These are phyloP conservation scores for Pholiota adiposa DNA, from an alignment of 1,284 basidiomycete species.

Conservation along the genomic window DNA sequence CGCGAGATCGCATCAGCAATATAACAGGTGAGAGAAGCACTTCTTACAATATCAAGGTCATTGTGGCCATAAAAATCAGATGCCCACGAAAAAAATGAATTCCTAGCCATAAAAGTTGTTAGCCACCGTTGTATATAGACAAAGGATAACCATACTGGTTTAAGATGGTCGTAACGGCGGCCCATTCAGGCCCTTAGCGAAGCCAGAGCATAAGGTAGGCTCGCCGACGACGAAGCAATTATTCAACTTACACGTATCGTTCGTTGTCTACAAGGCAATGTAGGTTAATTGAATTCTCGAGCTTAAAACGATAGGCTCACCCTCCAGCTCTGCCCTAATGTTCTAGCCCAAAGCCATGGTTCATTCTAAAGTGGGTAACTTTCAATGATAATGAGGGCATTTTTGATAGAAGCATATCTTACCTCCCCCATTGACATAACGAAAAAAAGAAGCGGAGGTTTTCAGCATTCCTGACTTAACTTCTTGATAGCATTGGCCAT, in stretches of 20 bases:
- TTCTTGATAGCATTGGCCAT: slow-evolving; percentile 58
- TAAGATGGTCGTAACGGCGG: slow-evolving; percentile 35
- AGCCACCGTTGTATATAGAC: not conserved
- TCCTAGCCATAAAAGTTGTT: slow-evolving; percentile 31
- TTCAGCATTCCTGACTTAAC: slow-evolving; percentile 45
- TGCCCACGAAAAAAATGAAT: slow-evolving; percentile 53
- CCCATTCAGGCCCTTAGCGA: slow-evolving; percentile 33
- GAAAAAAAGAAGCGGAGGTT: slow-evolving; percentile 52
- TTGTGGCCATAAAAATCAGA: slow-evolving; percentile 66
- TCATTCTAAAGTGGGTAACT: slow-evolving; percentile 43
- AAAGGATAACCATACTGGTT: slow-evolving; percentile 29
- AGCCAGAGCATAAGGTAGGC: not conserved
- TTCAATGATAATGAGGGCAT: not conserved
- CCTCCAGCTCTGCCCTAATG: slow-evolving; percentile 62
- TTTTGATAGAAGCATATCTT: slow-evolving; percentile 29
- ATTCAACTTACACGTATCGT: slow-evolving; percentile 49
- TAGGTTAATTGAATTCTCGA: not conserved
- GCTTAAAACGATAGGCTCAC: slow-evolving; percentile 39
- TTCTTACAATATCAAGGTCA: slow-evolving; percentile 61
- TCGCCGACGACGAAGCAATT: not conserved
- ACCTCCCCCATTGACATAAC: slow-evolving; percentile 62
- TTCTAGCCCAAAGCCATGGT: slow-evolving; percentile 61
- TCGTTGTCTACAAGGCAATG: slow-evolving; percentile 46
- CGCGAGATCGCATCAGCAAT: not conserved
- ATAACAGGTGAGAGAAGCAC: not conserved